Base-by-base conservation (phyloP, 495 filamentous ascomycete genomes). In the Thozetella sp. region DNA sequence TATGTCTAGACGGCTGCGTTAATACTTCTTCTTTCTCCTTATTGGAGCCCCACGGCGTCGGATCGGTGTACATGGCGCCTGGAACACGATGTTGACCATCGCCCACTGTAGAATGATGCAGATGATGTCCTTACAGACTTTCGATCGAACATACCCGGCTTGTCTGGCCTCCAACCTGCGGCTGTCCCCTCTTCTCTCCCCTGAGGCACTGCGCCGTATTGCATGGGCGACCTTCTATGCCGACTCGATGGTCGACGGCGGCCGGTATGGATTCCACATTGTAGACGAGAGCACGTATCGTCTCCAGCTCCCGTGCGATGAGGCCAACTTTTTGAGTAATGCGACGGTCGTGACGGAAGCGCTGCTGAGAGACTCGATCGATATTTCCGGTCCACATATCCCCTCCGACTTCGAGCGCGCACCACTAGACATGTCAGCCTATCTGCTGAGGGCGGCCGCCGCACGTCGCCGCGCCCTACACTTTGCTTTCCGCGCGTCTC, bases 81-180 rank as follows among this genome's bases (percentile, higher is more conserved):
- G n/a, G n/a, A n/a, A n/a, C n/a, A n/a, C n/a, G n/a, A n/a, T n/a
- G n/a, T n/a, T n/a, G n/a, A n/a, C n/a, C n/a, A n/a, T n/a, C n/a
- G n/a, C n/a, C n/a, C n/a, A n/a, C n/a, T n/a, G n/a, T n/a, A 53
- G 51, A 17, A 53, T 53, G 51, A 53, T 53, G 51, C 51, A 53
- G 51, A 53, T 53, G 51, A 53, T 53, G 51, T 53, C 51, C 6
- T 22, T 53, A 22, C 51, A 53, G 20, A 53, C 51, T 17, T 53
- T 53, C 23, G 51, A 53, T 22, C 51, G 51, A 3, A 53, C 51
- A 4, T 53, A 53, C 15, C 51, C 51, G 15, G 51, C 51, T 22
- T 4, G 4, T 53, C 4, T 25, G 13, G 6, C 22, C 6, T 53
- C 51, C 6, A 53, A 3, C 51, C 20, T 53, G 4, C 4, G 20